Evolutionary conservation across 106 monocot species (phyloP), one percentile per base, ranked within the genome.

Genomic region (Narthecium ossifragum): DNA sequence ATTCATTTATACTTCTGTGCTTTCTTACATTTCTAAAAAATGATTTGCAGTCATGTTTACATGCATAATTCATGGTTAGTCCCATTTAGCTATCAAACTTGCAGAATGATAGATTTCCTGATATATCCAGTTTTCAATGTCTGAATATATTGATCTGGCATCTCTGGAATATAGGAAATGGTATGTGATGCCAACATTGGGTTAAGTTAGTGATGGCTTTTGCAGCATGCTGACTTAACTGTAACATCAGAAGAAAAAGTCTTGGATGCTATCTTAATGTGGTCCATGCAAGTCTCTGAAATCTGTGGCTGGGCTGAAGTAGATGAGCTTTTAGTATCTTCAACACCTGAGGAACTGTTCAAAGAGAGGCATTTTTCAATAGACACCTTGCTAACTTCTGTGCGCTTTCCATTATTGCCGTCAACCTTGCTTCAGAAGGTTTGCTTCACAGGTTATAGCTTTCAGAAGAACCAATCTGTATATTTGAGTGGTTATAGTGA

Each of bases 191-290:
- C 18, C 18, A 41, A 65, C 28, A 60, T 41, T 62, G 61, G 43
- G 74, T 76, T 50, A 76, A 31, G 26, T 14, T 45, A 38, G 21
- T 69, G 46, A 60, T 55, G 59, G 62, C 63, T 67, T 81, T 78
- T 85, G 78, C 89, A 96, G 94, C 80, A 96, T 81, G 64, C 69
- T 69, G 86, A 86, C 62, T 73, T 96, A 71, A 96, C 90, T 69
- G 90, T 96, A 45, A 96, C 90, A 36, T 86, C 90, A 52, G 94
- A 96, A 83, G 94, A 96, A 71, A 90, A 63, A 39, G 78, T 96
- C 51, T 60, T 96, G 26, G 80, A 96, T 78, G 94, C 94, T 51
- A 84, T 96, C 75, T 65, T 96, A 70, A 33, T 81, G 47, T 96
- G 94, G 94, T 86, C 75, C 65, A 78, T 78, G 75, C 77, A 80